Percentiles rank a stretch among this genome's conserved stretches.
Conservation (phyloP, 306 rosid genomes). For the Fragaria iinumae region DNA sequence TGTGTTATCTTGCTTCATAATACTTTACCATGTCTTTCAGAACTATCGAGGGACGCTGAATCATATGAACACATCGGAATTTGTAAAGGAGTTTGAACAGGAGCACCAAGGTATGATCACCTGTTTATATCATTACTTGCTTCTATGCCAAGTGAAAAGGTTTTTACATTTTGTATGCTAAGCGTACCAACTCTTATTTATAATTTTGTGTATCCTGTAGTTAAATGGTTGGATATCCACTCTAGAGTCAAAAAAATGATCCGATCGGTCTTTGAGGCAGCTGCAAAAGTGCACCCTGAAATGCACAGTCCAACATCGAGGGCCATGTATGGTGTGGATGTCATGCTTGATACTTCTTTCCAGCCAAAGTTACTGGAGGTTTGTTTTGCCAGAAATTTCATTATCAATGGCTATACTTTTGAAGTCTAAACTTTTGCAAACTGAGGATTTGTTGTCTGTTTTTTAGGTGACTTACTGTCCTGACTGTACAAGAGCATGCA, state of each 20-base stretch:
- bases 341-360: slow-evolving; percentile 77
- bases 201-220: slow-evolving; percentile 32
- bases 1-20: neutral
- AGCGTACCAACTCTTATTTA: slow-evolving; percentile 6
- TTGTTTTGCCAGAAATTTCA: slow-evolving; percentile 23
- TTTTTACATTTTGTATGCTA: neutral
- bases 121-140: slow-evolving; percentile 9
- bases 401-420: too few relatives aligned
- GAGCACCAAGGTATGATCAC: slow-evolving; percentile 72
- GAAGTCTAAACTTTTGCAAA: neutral
- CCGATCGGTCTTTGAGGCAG: slow-evolving; percentile 81
- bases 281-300: slow-evolving; percentile 77
- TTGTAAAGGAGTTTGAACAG: slow-evolving; percentile 86
- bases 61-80: slow-evolving; percentile 61
- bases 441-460: slow-evolving; percentile 1
- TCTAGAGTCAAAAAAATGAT: slow-evolving; percentile 60
- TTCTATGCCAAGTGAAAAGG: slow-evolving; percentile 7
- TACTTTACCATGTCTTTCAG: slow-evolving; percentile 39
- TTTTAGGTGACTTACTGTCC: slow-evolving; percentile 95
- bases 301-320: slow-evolving; percentile 78
- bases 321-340: slow-evolving; percentile 92
- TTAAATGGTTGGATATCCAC: slow-evolving; percentile 84
- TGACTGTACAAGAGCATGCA: slow-evolving; percentile 91
- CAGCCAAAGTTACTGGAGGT: slow-evolving; percentile 92
- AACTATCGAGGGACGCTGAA: slow-evolving; percentile 80